Percentiles rank a stretch among this genome's conserved stretches.
These are phyloP conservation scores for Cladophialophora psammophila DNA, from an alignment of 2,329 filamentous ascomycete genomes.

Conservation along the genomic window DNA sequence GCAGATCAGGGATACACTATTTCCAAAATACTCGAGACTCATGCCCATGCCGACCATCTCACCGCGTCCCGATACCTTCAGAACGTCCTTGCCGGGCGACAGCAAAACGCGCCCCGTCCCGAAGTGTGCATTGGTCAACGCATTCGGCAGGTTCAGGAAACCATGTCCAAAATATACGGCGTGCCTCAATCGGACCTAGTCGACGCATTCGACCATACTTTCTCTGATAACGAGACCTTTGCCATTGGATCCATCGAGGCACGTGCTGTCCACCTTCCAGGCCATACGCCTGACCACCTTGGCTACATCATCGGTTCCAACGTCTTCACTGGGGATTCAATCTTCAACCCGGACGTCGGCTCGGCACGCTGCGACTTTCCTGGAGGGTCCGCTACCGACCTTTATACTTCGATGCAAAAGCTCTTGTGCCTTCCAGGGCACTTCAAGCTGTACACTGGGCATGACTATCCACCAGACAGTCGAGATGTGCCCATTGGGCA, in stretches of 20 bases:
- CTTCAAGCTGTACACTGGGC: constrained; percentile 61
- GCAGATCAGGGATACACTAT: constrained; percentile 57
- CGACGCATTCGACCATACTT: constrained; percentile 61
- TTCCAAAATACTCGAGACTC: constrained; percentile 67
- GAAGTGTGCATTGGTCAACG: constrained; percentile 65
- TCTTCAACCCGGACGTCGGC: constrained; percentile 63
- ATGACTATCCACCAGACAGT: constrained; percentile 57
- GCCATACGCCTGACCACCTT: constrained; percentile 69
- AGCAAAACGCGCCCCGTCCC: constrained; percentile 47
- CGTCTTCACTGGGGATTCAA: constrained; percentile 62
- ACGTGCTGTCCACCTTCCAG: constrained; percentile 64
- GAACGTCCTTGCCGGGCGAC: constrained; percentile 47
- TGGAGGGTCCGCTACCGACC: constrained; percentile 54
- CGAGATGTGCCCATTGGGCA: constrained; percentile 45
- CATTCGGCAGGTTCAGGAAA: constrained; percentile 61
- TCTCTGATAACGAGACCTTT: constrained; percentile 64
- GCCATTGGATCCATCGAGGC: constrained; percentile 58
- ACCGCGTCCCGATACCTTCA: constrained; percentile 67
- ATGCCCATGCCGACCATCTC: constrained; percentile 67
- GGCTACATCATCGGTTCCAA: constrained; percentile 64
- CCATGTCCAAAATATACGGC: constrained; percentile 62
- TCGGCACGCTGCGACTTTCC: constrained; percentile 64
- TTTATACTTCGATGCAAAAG: constrained; percentile 55
- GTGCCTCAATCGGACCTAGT: constrained; percentile 55
- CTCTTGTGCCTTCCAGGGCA: constrained; percentile 55